These are phyloP conservation scores for Phoenix roebelenii DNA, from an alignment of 176 grass and related monocot genomes.

Conservation along the genomic window DNA sequence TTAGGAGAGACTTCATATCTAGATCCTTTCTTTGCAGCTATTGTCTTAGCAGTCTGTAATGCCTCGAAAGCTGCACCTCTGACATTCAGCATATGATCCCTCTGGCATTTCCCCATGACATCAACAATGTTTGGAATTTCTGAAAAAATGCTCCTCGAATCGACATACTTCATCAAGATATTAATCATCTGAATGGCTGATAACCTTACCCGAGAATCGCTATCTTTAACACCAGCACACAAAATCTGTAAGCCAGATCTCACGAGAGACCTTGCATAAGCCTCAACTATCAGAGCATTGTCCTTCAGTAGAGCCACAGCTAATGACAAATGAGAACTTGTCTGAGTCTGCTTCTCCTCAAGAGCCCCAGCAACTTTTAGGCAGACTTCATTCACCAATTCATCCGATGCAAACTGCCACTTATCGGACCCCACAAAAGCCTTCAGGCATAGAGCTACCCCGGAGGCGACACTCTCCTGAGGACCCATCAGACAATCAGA, in stretches of 20 bases:
- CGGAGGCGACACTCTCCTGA: conserved; percentile 36
- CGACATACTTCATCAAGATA: conserved; percentile 42
- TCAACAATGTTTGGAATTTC: conserved; percentile 42
- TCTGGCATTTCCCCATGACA: conserved; percentile 30
- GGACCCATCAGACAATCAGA: conserved; percentile 49
- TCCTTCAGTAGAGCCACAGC: conserved; percentile 35
- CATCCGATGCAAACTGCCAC: conserved; percentile 42
- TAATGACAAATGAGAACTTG: conserved; percentile 38
- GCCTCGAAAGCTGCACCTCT: conserved; percentile 33
- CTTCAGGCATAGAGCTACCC: conserved; percentile 40
- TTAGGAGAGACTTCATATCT: conserved; percentile 16
- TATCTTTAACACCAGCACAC: conserved; percentile 11
- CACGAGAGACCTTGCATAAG: conserved; percentile 59
- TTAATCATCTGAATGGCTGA: conserved; percentile 54
- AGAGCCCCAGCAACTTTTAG: conserved; percentile 49
- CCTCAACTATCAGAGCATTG: conserved; percentile 43
- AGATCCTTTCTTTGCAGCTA: conserved; percentile 15
- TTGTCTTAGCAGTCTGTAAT: conserved; percentile 30
- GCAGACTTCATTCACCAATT: conserved; percentile 56
- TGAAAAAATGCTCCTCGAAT: conserved; percentile 46
- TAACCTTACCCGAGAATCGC: conserved; percentile 21
- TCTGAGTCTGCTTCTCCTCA: conserved; percentile 36
- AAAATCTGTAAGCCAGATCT: conserved; percentile 52
- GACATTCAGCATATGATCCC: conserved; percentile 18
- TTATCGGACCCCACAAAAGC: conserved; percentile 46